phyloP scores from a whole-genome alignment of 805 yeast species.

The Wickerhamiella lipophila region DNA sequence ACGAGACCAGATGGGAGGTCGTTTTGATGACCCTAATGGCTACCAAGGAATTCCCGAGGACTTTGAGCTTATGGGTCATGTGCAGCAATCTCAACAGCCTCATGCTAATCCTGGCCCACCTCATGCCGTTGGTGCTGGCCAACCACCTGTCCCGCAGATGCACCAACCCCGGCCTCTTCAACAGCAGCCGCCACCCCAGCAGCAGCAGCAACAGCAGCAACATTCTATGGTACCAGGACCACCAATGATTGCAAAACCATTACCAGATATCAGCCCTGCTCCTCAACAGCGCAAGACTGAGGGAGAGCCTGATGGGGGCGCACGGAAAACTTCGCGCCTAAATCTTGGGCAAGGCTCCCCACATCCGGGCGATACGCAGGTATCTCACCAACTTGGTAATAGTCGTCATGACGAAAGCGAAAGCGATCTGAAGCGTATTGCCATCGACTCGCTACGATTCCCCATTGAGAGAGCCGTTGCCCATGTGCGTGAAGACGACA shows the following conservation, averaged over 20 bases:
- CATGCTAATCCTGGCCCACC: neutral
- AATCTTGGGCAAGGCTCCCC: conserved; percentile 5
- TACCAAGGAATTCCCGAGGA: conserved; percentile 2
- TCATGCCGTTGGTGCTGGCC: neutral
- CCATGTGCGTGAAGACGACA: conserved; percentile 15
- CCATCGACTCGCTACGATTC: conserved; percentile 14
- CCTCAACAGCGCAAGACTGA: conserved; percentile 5
- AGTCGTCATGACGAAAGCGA: conserved; percentile 10
- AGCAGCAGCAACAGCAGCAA: conserved; percentile 1
- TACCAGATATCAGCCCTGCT: conserved; percentile 2
- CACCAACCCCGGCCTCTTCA: neutral
- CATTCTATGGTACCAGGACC: neutral
- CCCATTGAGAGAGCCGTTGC: conserved; percentile 16
- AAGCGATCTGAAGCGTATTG: conserved; percentile 14
- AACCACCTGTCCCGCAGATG: neutral
- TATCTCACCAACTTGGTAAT: neutral
- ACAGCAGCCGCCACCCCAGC: neutral
- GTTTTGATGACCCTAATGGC: conserved; percentile 1
- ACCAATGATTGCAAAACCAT: neutral
- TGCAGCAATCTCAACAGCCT: neutral
- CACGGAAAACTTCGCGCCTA: conserved; percentile 1
- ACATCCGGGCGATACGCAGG: conserved; percentile 2
- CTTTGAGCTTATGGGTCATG: conserved; percentile 1
- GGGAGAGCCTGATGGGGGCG: neutral
- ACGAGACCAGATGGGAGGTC: neutral